Evolutionary conservation across 2,329 filamentous ascomycete genomes (phyloP).

Genomic region (Phaeophleospora eucalypticola): DNA sequence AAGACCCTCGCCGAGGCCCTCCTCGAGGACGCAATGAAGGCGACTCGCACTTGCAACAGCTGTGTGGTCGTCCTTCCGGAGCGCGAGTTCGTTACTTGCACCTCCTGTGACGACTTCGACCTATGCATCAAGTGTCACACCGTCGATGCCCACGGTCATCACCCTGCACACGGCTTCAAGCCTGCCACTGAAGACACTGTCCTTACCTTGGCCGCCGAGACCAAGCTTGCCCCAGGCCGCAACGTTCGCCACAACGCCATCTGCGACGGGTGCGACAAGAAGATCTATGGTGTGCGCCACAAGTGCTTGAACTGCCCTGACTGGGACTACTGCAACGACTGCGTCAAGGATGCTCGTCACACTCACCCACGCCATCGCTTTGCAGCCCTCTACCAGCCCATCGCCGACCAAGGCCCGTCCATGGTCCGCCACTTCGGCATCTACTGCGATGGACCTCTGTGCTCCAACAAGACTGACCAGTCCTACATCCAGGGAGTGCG

Average conservation of each 20-base stretch:
- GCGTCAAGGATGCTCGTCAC: slow-evolving; percentile 61
- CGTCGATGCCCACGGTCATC: slow-evolving; percentile 76
- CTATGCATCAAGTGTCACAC: slow-evolving; percentile 80
- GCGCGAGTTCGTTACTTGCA: slow-evolving; percentile 79
- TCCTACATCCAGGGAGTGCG: slow-evolving; percentile 74
- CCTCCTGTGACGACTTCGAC: slow-evolving; percentile 82
- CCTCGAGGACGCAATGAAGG: slow-evolving; percentile 28
- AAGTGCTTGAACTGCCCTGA: slow-evolving; percentile 97
- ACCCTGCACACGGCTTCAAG: slow-evolving; percentile 78
- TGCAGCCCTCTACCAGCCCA: slow-evolving; percentile 75
- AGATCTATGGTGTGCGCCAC: slow-evolving; percentile 83
- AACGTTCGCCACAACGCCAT: slow-evolving; percentile 80
- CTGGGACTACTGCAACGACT: slow-evolving; percentile 88
- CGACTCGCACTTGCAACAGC: slow-evolving; percentile 67
- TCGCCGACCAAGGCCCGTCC: slow-evolving; percentile 44
- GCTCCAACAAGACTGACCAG: slow-evolving; percentile 55
- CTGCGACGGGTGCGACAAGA: slow-evolving; percentile 89
- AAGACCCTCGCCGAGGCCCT: slow-evolving; percentile 32
- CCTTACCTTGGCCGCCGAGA: slow-evolving; percentile 58
- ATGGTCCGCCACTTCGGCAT: slow-evolving; percentile 71
- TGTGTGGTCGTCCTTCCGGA: slow-evolving; percentile 65
- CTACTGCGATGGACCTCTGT: slow-evolving; percentile 91
- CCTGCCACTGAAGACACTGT: slow-evolving; percentile 61
- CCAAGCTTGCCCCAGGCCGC: slow-evolving; percentile 72
- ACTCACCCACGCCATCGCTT: slow-evolving; percentile 84